These are phyloP conservation scores for Gossypium raimondii DNA, from an alignment of 345 rosid genomes.

Conservation along the genomic window DNA sequence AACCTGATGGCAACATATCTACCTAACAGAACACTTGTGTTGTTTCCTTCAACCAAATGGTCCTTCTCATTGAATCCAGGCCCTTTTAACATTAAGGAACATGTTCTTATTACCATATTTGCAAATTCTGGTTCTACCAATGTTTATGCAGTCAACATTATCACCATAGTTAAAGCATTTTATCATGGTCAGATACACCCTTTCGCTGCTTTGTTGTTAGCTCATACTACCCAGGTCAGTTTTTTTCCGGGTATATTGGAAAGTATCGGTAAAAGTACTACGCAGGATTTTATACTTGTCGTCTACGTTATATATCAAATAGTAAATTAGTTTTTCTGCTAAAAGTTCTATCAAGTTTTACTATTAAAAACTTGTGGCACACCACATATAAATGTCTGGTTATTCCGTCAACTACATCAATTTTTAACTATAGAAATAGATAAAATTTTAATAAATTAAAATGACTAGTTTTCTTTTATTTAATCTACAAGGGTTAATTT, in stretches of 20 bases:
- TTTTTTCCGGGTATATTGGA: too few relatives aligned
- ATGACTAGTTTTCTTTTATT: too few relatives aligned
- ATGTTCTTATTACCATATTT: conserved; percentile 50
- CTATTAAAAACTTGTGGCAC: too few relatives aligned
- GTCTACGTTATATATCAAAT: accelerated
- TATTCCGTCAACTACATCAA: too few relatives aligned
- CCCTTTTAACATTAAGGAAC: conserved; percentile 57
- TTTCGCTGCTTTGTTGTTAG: conserved; percentile 9
- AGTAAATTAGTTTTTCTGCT: too few relatives aligned
- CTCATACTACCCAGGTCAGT: conserved; percentile 42
- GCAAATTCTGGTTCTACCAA: conserved; percentile 39
- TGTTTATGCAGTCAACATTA: conserved; percentile 36
- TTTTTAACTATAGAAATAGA: too few relatives aligned
- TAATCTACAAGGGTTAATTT: too few relatives aligned
- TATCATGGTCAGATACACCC: conserved; percentile 27
- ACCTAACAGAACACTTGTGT: conserved; percentile 19
- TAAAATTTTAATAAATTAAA: too few relatives aligned
- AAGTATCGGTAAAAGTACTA: too few relatives aligned
- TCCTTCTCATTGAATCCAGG: conserved; percentile 50
- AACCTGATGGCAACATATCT: conserved; percentile 41
- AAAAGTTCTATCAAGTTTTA: too few relatives aligned
- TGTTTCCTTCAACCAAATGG: conserved; percentile 37
- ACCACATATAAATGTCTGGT: accelerated
- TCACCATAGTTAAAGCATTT: conserved; percentile 42
- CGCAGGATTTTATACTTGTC: too few relatives aligned